Evolutionary conservation across 495 filamentous ascomycete genomes (phyloP).

Genomic region (Clohesyomyces aquaticus): DNA sequence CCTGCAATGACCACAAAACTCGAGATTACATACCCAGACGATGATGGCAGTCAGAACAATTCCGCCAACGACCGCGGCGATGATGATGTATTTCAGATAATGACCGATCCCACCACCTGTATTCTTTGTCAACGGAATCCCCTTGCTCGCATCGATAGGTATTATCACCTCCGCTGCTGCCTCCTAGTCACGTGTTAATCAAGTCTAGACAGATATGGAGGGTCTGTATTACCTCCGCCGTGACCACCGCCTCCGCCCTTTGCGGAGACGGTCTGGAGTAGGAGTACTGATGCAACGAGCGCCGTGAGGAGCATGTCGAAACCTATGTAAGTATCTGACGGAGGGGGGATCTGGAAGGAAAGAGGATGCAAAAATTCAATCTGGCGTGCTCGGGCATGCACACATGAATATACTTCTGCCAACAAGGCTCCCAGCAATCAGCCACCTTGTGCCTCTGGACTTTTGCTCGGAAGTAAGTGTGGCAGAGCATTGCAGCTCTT

Average conservation of each 20-base stretch:
- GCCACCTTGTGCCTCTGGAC: not conserved
- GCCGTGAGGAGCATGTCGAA: slow-evolving; percentile 10
- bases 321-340: not conserved
- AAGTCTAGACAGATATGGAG: too few species aligned
- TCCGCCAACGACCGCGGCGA: not conserved
- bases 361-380: not conserved
- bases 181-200: too few species aligned
- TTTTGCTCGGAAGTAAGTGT: not conserved
- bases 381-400: not conserved
- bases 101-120: too few species aligned
- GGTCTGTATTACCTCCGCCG: too few species aligned
- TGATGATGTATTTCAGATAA: slow-evolving; percentile 7
- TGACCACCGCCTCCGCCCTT: slow-evolving; percentile 16
- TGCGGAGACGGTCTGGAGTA: not conserved
- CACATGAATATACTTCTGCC: not conserved
- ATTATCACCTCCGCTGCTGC: not conserved
- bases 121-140: too few species aligned
- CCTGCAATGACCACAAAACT: not conserved
- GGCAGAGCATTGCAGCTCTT: not conserved
- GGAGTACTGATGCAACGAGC: not conserved
- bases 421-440: not conserved
- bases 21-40: not conserved
- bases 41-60: not conserved
- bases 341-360: not conserved
- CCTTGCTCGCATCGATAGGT: not conserved